phyloP scores from a whole-genome alignment of 163 green algal genomes.

The Scenedesmus sp. region DNA sequence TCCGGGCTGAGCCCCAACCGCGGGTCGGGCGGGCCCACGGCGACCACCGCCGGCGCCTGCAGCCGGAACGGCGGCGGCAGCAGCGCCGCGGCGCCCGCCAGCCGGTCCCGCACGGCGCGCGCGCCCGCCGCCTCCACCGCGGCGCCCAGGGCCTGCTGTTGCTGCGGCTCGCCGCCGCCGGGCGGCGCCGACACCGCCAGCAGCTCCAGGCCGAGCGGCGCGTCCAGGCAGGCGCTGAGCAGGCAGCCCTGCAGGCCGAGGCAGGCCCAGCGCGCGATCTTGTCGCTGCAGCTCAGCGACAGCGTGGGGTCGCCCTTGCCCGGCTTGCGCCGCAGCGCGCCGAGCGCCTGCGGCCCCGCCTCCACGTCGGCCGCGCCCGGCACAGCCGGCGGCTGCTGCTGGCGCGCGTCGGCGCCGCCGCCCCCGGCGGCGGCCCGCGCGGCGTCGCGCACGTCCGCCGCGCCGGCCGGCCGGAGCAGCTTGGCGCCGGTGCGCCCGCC shows the following conservation, averaged over 20 bases:
- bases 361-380: conserved; percentile 76
- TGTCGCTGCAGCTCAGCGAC: conserved; percentile 91
- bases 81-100: background rate
- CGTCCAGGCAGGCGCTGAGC: conserved; percentile 61
- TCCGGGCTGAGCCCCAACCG: background rate
- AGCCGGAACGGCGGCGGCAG: conserved; percentile 9
- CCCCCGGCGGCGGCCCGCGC: background rate
- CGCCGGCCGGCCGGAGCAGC: conserved; percentile 47
- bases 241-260: conserved; percentile 78
- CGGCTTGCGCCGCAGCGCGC: conserved; percentile 85
- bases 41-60: conserved; percentile 1
- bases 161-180: conserved; percentile 19
- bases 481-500: conserved; percentile 68
- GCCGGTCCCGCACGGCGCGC: background rate
- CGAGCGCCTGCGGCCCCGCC: conserved; percentile 56
- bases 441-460: conserved; percentile 21
- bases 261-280: conserved; percentile 81
- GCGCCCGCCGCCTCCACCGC: conserved; percentile 8
- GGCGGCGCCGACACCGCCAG: conserved; percentile 50
- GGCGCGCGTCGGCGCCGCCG: background rate
- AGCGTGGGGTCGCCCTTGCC: conserved; percentile 82
- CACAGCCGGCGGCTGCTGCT: conserved; percentile 40
- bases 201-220: conserved; percentile 62
- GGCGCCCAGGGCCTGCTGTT: conserved; percentile 1
- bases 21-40: conserved; percentile 3